These are phyloP conservation scores for Colletotrichum gigasporum DNA, from an alignment of 2,329 filamentous ascomycete species.

Conservation along the genomic window DNA sequence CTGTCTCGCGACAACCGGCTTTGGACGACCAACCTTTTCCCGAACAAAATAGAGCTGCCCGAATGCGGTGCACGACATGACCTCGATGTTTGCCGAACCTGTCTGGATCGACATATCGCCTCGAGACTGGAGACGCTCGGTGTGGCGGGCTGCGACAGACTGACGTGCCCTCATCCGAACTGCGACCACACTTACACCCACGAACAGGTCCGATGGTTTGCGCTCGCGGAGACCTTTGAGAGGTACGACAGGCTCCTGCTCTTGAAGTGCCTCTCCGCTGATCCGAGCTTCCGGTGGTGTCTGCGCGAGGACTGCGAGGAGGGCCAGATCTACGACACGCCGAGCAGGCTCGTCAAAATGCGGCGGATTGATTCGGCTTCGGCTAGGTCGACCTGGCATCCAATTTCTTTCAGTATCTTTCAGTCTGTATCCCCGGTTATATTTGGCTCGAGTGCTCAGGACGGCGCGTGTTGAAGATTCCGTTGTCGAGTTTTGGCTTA, in stretches of 20 bases:
- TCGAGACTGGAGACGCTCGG: conserved; percentile 28
- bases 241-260: conserved; percentile 30
- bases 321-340: conserved; percentile 35
- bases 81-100: conserved; percentile 32
- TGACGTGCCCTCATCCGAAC: conserved; percentile 24
- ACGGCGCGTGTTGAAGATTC: too few species aligned
- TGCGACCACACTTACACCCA: conserved; percentile 32
- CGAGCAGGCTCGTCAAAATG: not conserved
- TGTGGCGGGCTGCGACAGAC: not conserved
- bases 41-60: conserved; percentile 4
- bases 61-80: conserved; percentile 22
- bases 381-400: too few species aligned
- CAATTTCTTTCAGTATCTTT: too few species aligned
- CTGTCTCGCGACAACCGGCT: conserved; percentile 23
- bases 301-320: conserved; percentile 35
- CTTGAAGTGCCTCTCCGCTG: not conserved
- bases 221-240: conserved; percentile 10
- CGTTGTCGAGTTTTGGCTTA: too few species aligned
- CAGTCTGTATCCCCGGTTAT: too few species aligned
- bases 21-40: conserved; percentile 22
- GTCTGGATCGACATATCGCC: conserved; percentile 26
- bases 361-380: too few species aligned
- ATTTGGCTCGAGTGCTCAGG: too few species aligned
- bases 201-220: conserved; percentile 24
- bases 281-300: conserved; percentile 38